Evolutionary conservation across 768 basidiomycete species (phyloP), one percentile per base, ranked within the genome.

Genomic region (Mycena vitilis): DNA sequence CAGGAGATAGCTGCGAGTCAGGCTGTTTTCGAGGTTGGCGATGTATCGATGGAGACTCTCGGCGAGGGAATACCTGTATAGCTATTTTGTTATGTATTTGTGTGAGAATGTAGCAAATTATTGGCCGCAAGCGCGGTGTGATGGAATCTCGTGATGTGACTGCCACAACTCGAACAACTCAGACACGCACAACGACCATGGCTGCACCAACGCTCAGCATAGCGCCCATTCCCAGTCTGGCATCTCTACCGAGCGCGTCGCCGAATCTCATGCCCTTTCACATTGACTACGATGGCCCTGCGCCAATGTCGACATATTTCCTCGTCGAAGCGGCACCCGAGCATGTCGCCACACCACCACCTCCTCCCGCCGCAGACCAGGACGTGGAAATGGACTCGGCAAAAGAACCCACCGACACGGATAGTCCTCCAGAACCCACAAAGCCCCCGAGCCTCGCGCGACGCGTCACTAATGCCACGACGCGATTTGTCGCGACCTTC

Each of bases 231-330:
- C 37, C 60, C 25, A 40, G 20, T 22, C 11, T 54, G 25, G 36
- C 20, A 23, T 45, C 74, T 18, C 71, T 86, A 12, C 75, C 80
- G n/a, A 65, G 70, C 75, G 88, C 86, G 54, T 81, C 79, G 3
- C 93, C 92, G 1, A 85, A 89, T 74, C 84, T 96, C 37, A 94
- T 96, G 92, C 94, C 94, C 6, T 95, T 96, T 70, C 88, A 91
- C 72, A 89, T 95, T 54, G 78, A 83, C 15, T 88, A 94, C 77
- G 82, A 85, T 12, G 94, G 94, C 0, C 84, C 85, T 22, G 93
- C 94, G 1, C 88, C 90, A 7, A 81, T 95, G 20, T 91, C 90
- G 5, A 90, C 90, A 7, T 95, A 90, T 77, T 89, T 95, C 77
- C 85, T 84, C 52, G 82, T 90, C 60, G 84, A 84, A n/a, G 76